Evolutionary conservation across 441 rosid species (phyloP).

Genomic region (Erysimum cheiri): DNA sequence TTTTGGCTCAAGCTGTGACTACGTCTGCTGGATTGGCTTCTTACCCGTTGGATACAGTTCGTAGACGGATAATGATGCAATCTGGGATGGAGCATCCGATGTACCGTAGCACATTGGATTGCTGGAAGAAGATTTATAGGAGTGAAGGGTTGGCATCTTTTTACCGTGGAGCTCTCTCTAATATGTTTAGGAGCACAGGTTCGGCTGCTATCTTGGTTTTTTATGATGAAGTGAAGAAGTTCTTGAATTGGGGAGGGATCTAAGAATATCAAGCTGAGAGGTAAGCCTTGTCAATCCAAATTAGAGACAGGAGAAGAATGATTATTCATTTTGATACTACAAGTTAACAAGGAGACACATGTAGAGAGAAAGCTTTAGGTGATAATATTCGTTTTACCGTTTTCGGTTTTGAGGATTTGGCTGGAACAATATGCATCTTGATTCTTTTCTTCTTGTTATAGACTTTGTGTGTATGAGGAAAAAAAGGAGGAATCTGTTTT

Average conservation of each 20-base stretch:
- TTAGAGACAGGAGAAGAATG: constrained; percentile 26
- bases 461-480: constrained; percentile 30
- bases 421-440: constrained; percentile 35
- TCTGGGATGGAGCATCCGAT: constrained; percentile 79
- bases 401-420: constrained; percentile 31
- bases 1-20: constrained; percentile 89
- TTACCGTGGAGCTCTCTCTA: constrained; percentile 87
- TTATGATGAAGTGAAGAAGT: constrained; percentile 85
- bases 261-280: constrained; percentile 41
- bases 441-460: constrained; percentile 42
- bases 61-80: constrained; percentile 97
- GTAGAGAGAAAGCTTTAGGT: constrained; percentile 40
- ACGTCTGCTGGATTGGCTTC: constrained; percentile 86
- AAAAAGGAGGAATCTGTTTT: constrained; percentile 17
- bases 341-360: constrained; percentile 34
- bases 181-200: constrained; percentile 87
- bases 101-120: constrained; percentile 69
- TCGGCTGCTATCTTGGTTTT: constrained; percentile 92
- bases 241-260: constrained; percentile 79
- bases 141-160: constrained; percentile 81
- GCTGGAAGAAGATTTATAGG: constrained; percentile 82
- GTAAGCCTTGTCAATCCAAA: constrained; percentile 27
- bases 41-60: constrained; percentile 87
- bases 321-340: constrained; percentile 39
- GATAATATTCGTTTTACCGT: constrained; percentile 29